Evolutionary conservation across 306 rosid genomes (phyloP), one percentile per base, ranked within the genome.

Genomic region (Vicia villosa): DNA sequence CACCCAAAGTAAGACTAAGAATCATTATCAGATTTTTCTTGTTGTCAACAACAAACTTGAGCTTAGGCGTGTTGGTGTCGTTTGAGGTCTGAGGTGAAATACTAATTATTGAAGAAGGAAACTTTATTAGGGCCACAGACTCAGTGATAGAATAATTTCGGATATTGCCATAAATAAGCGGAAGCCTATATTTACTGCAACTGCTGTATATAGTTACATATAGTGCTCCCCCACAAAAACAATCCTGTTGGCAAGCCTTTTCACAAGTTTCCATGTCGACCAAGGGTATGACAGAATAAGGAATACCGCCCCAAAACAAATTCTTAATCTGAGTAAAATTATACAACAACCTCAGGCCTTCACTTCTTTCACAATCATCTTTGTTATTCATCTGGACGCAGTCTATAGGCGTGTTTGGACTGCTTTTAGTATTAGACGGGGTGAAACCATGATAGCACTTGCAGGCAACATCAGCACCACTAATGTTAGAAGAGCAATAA

Each of bases 381-480:
- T 65, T 52, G 52, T 16, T 41, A 32, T 22, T 26, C 51, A 0
- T 49, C 20, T 8, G 72, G 8, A 65, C 0, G 60, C 86, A 82
- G 10, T 74, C 54, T 5, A 10, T 28, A 10, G 59, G 19, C 77
- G 19, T 0, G 1, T 22, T 22, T 1, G 26, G 26, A 22, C 26
- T n/a, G 9, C 1, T 22, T 36, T 15, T 38, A 17, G 2, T 15
- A 6, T 8, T 24, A 41, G 45, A 20, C 3, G 51, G 63, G 59
- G 69, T 3, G 41, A 82, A 82, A 19, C 86, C 80, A 42, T 65
- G 86, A 65, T 21, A 77, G 66, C 83, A 78, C 1, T 50, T 1
- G 14, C 86, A 82, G 2, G 1, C 14, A 46, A 52, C 72, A n/a
- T 32, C 8, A n/a, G n/a, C n/a, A 5, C 61, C 38, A 3, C 55